Base-by-base conservation (phyloP, 2,329 filamentous ascomycete genomes). In the Diplodia mutila region DNA sequence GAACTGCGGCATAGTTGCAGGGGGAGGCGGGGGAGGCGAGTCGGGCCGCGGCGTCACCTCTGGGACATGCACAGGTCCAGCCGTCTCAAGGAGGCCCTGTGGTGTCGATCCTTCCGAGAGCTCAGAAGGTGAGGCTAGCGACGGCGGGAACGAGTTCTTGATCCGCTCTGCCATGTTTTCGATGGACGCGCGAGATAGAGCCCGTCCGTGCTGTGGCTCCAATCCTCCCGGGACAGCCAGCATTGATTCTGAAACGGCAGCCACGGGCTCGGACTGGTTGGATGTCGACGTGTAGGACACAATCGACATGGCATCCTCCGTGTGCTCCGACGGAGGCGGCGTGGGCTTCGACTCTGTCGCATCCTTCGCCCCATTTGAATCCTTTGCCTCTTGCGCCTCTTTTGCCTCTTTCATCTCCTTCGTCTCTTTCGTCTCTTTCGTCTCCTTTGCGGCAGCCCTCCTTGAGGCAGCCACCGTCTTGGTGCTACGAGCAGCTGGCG, bases 1-100 rank as follows among this genome's bases (percentile, higher is more conserved):
- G 65, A 79, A 79, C 8, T 77, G 70, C 16, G 76, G 72, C 1
- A 77, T 74, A 4, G 55, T 70, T 1, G 74, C 66, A 18, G 78
- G 77, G 1, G 78, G 76, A 16, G 78, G 78, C 18, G 69, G 69
- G 12, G 70, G 69, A 21, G 78, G 78, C 2, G 78, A 79, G 49
- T 80, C 77, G 12, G 76, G 75, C 27, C 76, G 74, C 11, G 74
- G 72, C 16, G 76, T 52, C 65, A 67, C 55, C 21, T 57, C 55
- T 29, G 77, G 16, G 73, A 75, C 11, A 71, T 73, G 14, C 11
- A 48, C 34, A 23, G 59, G 42, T 27, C 25, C 39, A 32, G 57
- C 53, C n/a, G 59, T 63, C 39, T 55, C 51, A 51, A 64, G 66
- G 14, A 59, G 25, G 51, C 59, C 51, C 34, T 67, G 59, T 11